Base-by-base conservation (phyloP, 495 filamentous ascomycete species). In the Sporormia fimetaria region DNA sequence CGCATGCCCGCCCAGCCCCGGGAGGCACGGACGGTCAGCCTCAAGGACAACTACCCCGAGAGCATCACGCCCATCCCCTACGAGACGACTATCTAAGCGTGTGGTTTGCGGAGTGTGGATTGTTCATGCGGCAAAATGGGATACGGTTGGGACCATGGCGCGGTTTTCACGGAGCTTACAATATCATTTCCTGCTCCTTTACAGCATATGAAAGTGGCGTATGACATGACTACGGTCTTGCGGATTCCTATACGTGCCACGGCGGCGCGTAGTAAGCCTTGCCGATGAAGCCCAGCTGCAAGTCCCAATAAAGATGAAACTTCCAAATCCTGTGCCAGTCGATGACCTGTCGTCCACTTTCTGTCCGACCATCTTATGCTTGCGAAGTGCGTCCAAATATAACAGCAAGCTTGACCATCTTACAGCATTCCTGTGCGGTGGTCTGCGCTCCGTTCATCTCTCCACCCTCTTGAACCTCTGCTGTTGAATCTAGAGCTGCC, bases 1-100 rank as follows among this genome's bases (percentile, higher is more conserved):
- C 75, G 90, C 60, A 82, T 84, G 67, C 76, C 90, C 36, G 69
- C 67, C 49, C 71, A 69, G 63, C 90, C 90, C 59, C 73, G 90
- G 51, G 80, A 80, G 50, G 78, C 77, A 37, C 72, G 80, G 64
- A 81, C 76, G 36, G 76, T 98, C 53, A 77, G 70, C 49, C 67
- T 74, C 47, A 77, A 76, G 65, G 78, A 77, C 57, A 82, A 83
- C 67, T 66, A 72, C 58, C 85, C 92, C 47, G 86, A 95, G 78
- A 96, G 81, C 49, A 76, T 98, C 51, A 74, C 78, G 30, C 86
- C 90, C 31, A 75, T 95, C 53, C 68, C 87, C 59, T 98, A 95
- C 76, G 90, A 95, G 76, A 98, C 90, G 56, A 88, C 86, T 52
- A 96, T 96, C 62, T 98, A 88, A 81, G 67, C 36, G 47, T 22